Conservation (phyloP, 495 filamentous ascomycete species). For the Tetracladium setigerum region DNA sequence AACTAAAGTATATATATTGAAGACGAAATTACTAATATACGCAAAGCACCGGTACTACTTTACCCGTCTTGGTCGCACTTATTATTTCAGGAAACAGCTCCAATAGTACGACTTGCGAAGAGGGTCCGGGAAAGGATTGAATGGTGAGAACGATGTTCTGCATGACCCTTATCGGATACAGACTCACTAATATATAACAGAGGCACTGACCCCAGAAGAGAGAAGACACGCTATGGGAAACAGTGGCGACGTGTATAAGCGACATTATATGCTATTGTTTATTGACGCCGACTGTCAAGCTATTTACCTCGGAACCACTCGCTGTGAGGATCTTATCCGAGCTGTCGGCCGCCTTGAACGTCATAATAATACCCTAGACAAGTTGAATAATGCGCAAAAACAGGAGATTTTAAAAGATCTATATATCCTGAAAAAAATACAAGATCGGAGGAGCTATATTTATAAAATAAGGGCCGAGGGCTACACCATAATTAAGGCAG, state of each 20-base stretch:
- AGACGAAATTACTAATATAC: conserved; percentile 8
- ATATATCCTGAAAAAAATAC: neutral
- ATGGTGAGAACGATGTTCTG: conserved; percentile 2
- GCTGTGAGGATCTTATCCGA: conserved; percentile 10
- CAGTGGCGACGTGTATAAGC: conserved; percentile 6
- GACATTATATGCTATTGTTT: conserved; percentile 10
- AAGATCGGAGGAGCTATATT: neutral
- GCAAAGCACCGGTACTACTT: conserved; percentile 8
- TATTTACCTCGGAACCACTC: conserved; percentile 8
- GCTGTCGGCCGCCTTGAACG: conserved; percentile 1
- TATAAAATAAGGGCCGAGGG: neutral
- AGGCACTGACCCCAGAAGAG: conserved; percentile 6
- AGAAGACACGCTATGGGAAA: conserved; percentile 7
- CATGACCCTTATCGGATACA: neutral
- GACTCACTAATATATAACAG: neutral
- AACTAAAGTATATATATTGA: neutral
- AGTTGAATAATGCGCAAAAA: neutral
- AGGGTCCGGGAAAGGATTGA: conserved; percentile 12
- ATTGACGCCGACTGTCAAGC: conserved; percentile 9
- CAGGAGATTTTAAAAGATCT: neutral
- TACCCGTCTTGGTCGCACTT: conserved; percentile 5
- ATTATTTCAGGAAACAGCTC: conserved; percentile 8
- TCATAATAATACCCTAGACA: neutral
- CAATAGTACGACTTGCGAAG: conserved; percentile 9
- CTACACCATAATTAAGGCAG: conserved; percentile 8